These are phyloP conservation scores for Petasospora fabianii DNA, from an alignment of 1,139 yeast genomes.

Conservation along the genomic window DNA sequence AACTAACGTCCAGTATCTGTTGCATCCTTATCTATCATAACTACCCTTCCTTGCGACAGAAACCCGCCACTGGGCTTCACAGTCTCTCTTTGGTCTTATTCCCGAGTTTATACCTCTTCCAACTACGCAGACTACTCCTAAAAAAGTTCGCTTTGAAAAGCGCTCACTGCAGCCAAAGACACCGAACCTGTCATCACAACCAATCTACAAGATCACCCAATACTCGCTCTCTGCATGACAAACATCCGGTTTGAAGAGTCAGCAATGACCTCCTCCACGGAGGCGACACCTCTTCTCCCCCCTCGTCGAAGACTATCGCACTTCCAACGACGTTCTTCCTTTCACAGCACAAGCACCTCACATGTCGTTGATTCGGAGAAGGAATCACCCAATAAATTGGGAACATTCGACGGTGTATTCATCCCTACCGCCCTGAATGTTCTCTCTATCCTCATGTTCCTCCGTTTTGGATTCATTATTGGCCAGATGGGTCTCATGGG, in stretches of 20 bases:
- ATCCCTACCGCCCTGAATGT: conserved; percentile 74
- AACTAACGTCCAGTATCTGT: no score
- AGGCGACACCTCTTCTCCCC: conserved; percentile 25
- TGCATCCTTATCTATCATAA: no score
- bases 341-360: conserved; percentile 8
- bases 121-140: no score
- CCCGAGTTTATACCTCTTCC: no score
- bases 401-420: conserved; percentile 75
- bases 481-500: conserved; percentile 78
- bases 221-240: no score
- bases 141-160: no score
- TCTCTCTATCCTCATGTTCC: conserved; percentile 74
- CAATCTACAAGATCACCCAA: no score
- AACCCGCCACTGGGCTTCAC: no score
- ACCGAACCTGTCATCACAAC: no score
- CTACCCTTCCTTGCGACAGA: no score
- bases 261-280: neutral
- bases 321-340: conserved; percentile 17
- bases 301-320: conserved; percentile 11
- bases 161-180: no score
- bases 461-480: conserved; percentile 73
- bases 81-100: no score
- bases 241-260: conserved; percentile 1
- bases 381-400: conserved; percentile 43
- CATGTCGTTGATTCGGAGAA: conserved; percentile 4